phyloP scores from a whole-genome alignment of 805 yeast species.

The Monosporozyma servazzii region DNA sequence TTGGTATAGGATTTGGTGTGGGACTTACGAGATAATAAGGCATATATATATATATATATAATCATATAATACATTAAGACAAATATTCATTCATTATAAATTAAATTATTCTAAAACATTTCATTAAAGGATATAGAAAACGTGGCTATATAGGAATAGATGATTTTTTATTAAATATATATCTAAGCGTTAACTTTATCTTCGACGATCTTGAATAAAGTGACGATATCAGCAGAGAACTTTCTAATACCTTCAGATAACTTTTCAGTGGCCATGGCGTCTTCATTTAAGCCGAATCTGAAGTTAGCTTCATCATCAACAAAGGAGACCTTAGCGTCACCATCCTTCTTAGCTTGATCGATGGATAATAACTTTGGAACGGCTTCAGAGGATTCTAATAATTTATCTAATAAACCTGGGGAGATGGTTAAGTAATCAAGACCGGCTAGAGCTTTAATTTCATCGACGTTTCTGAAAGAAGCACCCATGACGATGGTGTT shows the following conservation, averaged over 20 bases:
- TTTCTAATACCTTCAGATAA: constrained; percentile 94
- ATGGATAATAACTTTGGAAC: constrained; percentile 78
- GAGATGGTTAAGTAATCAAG: constrained; percentile 91
- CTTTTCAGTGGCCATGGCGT: constrained; percentile 97
- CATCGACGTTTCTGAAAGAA: constrained; percentile 92
- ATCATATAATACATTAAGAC: too few relatives aligned
- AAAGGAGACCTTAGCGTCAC: constrained; percentile 61
- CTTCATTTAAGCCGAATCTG: constrained; percentile 88
- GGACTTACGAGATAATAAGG: constrained; percentile 18
- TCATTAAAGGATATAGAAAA: neutral
- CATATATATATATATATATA: neutral
- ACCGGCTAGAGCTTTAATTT: constrained; percentile 92
- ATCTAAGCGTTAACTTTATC: constrained; percentile 40
- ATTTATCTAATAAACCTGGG: constrained; percentile 82
- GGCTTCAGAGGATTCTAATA: constrained; percentile 60
- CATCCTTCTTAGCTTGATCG: constrained; percentile 39
- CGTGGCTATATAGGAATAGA: neutral
- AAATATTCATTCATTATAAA: neutral
- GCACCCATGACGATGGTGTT: constrained; percentile 99
- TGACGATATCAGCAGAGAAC: constrained; percentile 85
- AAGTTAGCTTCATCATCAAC: constrained; percentile 78
- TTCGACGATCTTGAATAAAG: constrained; percentile 61
- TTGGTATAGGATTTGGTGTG: constrained; percentile 40
- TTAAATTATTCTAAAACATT: neutral
- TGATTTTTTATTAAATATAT: neutral